Conservation (phyloP, 2,329 filamentous ascomycete species). For the Albifimbria verrucaria region DNA sequence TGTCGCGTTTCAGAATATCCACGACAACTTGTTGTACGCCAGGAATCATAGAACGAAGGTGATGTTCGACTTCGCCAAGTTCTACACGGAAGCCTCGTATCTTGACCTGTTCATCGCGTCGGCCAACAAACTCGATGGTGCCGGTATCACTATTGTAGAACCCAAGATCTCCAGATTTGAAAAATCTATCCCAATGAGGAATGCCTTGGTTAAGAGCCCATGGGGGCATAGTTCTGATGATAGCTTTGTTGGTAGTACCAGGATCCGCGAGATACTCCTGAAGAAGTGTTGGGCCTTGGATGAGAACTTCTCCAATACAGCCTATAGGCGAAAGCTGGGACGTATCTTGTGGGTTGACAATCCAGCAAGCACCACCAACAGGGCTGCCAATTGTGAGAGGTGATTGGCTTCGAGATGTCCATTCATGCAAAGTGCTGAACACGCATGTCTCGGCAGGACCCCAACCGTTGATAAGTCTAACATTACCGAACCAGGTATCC, state of each 20-base stretch:
- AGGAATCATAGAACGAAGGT: not conserved
- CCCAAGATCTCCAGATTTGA: slow-evolving; percentile 20
- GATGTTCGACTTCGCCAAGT: slow-evolving; percentile 20
- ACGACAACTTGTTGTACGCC: slow-evolving; percentile 16
- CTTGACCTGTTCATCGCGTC: slow-evolving; percentile 55
- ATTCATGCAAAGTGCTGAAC: slow-evolving; percentile 7
- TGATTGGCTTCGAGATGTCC: not conserved
- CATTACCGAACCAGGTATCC: slow-evolving; percentile 10
- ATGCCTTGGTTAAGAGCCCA: slow-evolving; percentile 12
- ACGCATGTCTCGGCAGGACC: slow-evolving; percentile 17
- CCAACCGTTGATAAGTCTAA: slow-evolving; percentile 17
- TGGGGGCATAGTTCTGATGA: slow-evolving; percentile 21
- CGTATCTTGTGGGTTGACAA: slow-evolving; percentile 14
- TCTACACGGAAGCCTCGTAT: slow-evolving; percentile 53
- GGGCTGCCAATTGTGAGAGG: slow-evolving; percentile 6
- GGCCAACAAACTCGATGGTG: slow-evolving; percentile 37
- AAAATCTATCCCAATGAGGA: slow-evolving; percentile 8
- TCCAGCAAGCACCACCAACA: slow-evolving; percentile 8
- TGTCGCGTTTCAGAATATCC: slow-evolving; percentile 40
- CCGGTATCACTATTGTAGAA: slow-evolving; percentile 29
- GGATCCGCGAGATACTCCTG: slow-evolving; percentile 18
- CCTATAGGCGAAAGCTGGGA: slow-evolving; percentile 10
- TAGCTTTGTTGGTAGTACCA: slow-evolving; percentile 15
- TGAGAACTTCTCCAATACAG: slow-evolving; percentile 12
- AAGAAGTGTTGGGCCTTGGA: slow-evolving; percentile 16